Conservation (phyloP, 2,329 filamentous ascomycete genomes). For the Cryphonectria japonica region DNA sequence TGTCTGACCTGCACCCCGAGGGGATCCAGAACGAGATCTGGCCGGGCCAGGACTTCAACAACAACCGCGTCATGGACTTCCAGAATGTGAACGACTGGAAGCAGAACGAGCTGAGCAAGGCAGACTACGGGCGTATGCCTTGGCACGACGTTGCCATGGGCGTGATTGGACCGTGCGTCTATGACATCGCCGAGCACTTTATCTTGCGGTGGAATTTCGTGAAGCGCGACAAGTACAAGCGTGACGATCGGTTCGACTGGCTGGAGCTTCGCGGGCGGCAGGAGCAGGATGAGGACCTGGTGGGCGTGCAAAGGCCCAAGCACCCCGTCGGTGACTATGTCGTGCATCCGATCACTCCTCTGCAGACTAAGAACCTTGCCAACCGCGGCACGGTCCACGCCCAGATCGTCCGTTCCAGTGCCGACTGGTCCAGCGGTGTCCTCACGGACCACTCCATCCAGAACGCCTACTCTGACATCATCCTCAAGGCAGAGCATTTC, state of each 20-base stretch:
- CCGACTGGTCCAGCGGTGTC: constrained; percentile 93
- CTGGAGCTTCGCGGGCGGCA: constrained; percentile 76
- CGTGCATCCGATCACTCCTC: constrained; percentile 73
- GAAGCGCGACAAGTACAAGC: constrained; percentile 98
- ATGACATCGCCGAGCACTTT: constrained; percentile 96
- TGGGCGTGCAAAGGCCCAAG: constrained; percentile 86
- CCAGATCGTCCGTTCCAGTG: constrained; percentile 86
- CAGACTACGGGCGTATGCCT: constrained; percentile 92
- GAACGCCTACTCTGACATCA: constrained; percentile 83
- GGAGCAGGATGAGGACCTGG: constrained; percentile 79
- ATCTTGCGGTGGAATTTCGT: constrained; percentile 94
- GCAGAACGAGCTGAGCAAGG: constrained; percentile 87
- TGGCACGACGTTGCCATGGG: constrained; percentile 98
- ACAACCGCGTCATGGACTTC: constrained; percentile 96
- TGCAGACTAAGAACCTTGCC: constrained; percentile 67
- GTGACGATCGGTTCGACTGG: constrained; percentile 83
- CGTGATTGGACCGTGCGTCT: constrained; percentile 84
- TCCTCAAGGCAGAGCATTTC: constrained; percentile 84
- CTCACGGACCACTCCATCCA: constrained; percentile 83
- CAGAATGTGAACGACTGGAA: constrained; percentile 91
- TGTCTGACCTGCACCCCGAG: constrained; percentile 86
- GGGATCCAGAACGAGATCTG: constrained; percentile 83
- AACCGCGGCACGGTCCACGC: constrained; percentile 76
- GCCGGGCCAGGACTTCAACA: constrained; percentile 97
- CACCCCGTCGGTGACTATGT: constrained; percentile 89